Base-by-base conservation (phyloP, 2,329 filamentous ascomycete species). In the Pseudovirgaria hyperparasitica region DNA sequence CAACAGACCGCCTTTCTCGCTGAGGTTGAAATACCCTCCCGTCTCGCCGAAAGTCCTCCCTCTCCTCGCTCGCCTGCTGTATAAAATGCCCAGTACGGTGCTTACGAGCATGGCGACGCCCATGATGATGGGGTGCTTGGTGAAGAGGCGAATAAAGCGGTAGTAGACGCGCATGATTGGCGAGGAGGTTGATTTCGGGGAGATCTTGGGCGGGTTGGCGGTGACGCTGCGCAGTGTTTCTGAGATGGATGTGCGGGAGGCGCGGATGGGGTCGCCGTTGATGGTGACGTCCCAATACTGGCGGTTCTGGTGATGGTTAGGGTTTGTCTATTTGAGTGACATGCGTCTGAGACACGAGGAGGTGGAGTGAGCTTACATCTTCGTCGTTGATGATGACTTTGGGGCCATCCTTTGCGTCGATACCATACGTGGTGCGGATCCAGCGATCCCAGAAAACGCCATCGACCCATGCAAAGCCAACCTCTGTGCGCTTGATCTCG, bases 391-490 rank as follows among this genome's bases (percentile, higher is more conserved):
- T 90, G 32, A 98, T 79, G 29, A 98, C 82, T 36, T 82, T 74
- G 54, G 96, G 90, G 25, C 87, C 86, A 36, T 90, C 76, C 34
- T 63, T 65, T 17, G 90, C 76, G 42, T 92, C 81, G 40, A 96
- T 79, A 29, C 87, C 87, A 47, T 92, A 98, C 0, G 87, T 94
- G n/a, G 78, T 86, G 40, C 79, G 71, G 38, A 98, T 73, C 90
- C 90, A 98, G 35, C 87, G 72, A 55, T 96, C 86, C 90, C 90
- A 98, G 55, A 96, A 96, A 6, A 82, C 72, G 26, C 86, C 85
- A 50, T 98, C 90, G 9, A 96, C 84, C 90, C 90, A 98, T 9
- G 90, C 90, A 55, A 98, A 98, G 6, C 74, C 72, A 22, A 96
- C 85, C 49, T 92, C 81, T 53, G 87, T 92, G 41, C 78, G 77